Base-by-base conservation (phyloP, 116 monocot species). In the Posidonia oceanica region DNA sequence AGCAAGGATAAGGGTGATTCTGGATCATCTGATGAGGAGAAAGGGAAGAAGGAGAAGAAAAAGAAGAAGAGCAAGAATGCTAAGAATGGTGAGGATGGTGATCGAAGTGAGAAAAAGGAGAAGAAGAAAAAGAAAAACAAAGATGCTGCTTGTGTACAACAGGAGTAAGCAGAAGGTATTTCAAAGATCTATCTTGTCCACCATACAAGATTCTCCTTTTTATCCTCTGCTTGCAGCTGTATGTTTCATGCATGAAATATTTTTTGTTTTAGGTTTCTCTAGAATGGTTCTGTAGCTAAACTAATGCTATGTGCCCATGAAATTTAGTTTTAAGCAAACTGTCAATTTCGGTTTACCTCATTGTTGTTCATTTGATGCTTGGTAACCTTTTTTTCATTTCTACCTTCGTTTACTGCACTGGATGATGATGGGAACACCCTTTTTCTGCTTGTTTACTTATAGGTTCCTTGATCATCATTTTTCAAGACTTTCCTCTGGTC, bases 41-140 rank as follows among this genome's bases (percentile, higher is more conserved):
- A 74, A 5, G 16, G 62, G 1, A 39, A 71, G 66, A 72, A 74
- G 39, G 71, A 84, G 67, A 79, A 84, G 72, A 81, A 78, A 22
- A 72, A 81, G 62, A 71, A 79, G 54, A 80, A 83, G 64, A 79
- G 39, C 53, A 61, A 82, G 66, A 71, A 77, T 14, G 38, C 58
- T 0, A 66, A 22, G 21, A 76, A 15, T 16, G 18, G 54, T n/a
- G 59, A 59, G 29, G 73, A 52, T 1, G 71, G 67, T 20, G 38
- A 67, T 0, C 74, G 66, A 76, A 81, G 70, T 20, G 76, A 81
- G 68, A 79, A 79, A 75, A 79, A 87, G 73, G 69, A 86, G 72
- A 81, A 84, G 75, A 73, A 87, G 78, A 84, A 82, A 51, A 82
- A 82, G 71, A 85, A 88, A 66, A 73, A 69, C 54, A 75, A 67